Conservation (phyloP, 805 yeast species). For the Debaryomyces tyrocola region DNA sequence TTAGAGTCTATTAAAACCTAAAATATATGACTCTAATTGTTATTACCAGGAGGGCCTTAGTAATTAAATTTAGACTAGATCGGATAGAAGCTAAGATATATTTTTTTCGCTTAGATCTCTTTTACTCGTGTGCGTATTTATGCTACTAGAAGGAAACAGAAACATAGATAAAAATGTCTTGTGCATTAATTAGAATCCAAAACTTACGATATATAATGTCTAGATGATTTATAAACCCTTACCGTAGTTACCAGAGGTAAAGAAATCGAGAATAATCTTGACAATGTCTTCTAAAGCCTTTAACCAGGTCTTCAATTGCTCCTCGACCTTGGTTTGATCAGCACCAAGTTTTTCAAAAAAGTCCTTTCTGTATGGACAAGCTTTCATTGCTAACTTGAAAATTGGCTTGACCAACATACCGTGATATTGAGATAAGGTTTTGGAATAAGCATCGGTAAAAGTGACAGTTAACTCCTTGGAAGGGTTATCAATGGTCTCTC, state of each 20-base stretch:
- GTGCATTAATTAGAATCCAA: neutral
- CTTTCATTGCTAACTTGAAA: constrained; percentile 92
- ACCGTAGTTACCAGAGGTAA: constrained; percentile 79
- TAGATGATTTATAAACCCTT: constrained; percentile 64
- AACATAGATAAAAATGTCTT: neutral
- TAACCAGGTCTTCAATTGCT: constrained; percentile 73
- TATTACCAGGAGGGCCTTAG: too few relatives aligned
- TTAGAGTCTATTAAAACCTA: too few relatives aligned
- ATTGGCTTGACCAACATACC: constrained; percentile 80
- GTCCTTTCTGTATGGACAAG: constrained; percentile 88
- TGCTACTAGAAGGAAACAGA: too few relatives aligned
- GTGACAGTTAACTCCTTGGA: constrained; percentile 67
- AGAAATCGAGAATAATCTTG: constrained; percentile 68
- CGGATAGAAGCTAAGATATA: too few relatives aligned
- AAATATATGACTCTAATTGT: too few relatives aligned
- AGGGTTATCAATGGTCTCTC: constrained; percentile 70
- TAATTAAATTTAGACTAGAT: too few relatives aligned
- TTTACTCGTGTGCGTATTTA: too few relatives aligned
- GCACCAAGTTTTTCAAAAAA: constrained; percentile 80
- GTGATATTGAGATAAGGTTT: constrained; percentile 80
- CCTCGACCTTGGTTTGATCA: constrained; percentile 64
- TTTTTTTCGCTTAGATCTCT: too few relatives aligned
- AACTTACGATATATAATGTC: neutral
- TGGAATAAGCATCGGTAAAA: constrained; percentile 80
- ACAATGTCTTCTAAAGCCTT: constrained; percentile 75